A percentile compares a stretch with the other conserved stretches of the same genome.
Evolutionary conservation across 805 yeast genomes (phyloP).

Genomic region (Nakazawaea wickerhamii): DNA sequence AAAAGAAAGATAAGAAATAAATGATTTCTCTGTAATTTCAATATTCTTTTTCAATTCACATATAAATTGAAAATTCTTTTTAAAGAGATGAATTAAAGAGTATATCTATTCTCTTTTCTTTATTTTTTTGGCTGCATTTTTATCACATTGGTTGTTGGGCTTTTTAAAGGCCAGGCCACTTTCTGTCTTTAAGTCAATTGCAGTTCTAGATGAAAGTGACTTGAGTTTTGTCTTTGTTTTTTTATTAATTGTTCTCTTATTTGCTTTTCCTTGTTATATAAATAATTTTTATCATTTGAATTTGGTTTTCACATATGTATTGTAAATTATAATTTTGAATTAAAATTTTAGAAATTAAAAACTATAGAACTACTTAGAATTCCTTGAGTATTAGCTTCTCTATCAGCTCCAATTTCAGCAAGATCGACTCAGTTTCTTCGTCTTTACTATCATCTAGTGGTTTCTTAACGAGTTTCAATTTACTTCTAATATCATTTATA

Average conservation of each 20-base stretch:
- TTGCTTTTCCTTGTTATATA: background rate
- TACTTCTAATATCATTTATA: background rate
- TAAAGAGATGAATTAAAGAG: too few relatives aligned
- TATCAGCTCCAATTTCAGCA: background rate
- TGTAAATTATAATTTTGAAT: constrained; percentile 1
- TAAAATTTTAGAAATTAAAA: background rate
- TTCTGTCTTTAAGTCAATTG: background rate
- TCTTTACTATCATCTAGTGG: background rate
- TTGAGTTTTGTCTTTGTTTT: background rate
- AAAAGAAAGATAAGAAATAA: background rate
- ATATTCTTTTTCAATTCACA: too few relatives aligned
- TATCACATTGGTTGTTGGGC: background rate
- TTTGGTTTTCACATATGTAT: background rate
- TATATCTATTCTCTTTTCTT: too few relatives aligned
- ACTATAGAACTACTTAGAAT: background rate
- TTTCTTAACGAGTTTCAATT: background rate
- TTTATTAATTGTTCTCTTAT: background rate
- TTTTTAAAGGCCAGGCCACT: background rate
- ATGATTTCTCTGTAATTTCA: too few relatives aligned
- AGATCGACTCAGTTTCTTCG: background rate
- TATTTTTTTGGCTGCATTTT: background rate
- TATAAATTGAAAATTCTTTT: too few relatives aligned
- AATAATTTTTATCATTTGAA: background rate
- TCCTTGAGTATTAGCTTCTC: background rate
- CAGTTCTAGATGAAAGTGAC: background rate